Base-by-base conservation (phyloP, 192 early-diverging fungal species). In the Coemansia sp. region DNA sequence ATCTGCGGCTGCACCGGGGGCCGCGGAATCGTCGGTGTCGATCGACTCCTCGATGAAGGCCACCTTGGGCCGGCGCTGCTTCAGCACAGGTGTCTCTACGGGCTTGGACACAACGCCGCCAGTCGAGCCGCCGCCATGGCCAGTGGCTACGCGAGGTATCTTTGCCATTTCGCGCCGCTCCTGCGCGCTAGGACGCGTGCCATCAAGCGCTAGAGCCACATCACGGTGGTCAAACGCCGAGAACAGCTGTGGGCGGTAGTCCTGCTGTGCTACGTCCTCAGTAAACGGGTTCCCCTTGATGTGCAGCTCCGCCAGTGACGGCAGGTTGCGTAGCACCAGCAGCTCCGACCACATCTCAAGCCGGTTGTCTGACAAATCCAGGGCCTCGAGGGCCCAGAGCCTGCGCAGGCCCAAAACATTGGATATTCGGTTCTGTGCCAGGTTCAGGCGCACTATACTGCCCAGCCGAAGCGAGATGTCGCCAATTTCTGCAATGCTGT, bases 151-250 rank as follows among this genome's bases (percentile, higher is more conserved):
- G 9, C 71, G 71, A 38, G 71, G 64, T 9, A 74, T 63, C 37
- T 43, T 52, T 3, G 71, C 55, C 71, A 74, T 74, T 5, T 50
- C 60, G n/a, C 64, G 57, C 25, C 71, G 64, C 24, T 74, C 71
- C 22, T 43, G 53, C 33, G 39, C 34, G 0, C 51, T 74, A 4
- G 71, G 71, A 4, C 50, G 59, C 30, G 35, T 33, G 9, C 59
- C 71, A 20, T 74, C 71, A 3, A 74, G 53, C 27, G 44, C 50
- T 29, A 74, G 59, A 9, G 55, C 35, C 7, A 67, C 48, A 19
- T 74, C 71, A 43, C 71, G 52, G 28, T 74, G 64, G 37, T 74
- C 71, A 36, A 74, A 74, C 0, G 71, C 71, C 24, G 71, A 62
- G 34, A 74, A 74, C 15, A 74, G 37, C 55, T 59, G 63, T 9